phyloP scores from a whole-genome alignment of 2,329 filamentous ascomycete species.

The Stemphylium vesicarium region DNA sequence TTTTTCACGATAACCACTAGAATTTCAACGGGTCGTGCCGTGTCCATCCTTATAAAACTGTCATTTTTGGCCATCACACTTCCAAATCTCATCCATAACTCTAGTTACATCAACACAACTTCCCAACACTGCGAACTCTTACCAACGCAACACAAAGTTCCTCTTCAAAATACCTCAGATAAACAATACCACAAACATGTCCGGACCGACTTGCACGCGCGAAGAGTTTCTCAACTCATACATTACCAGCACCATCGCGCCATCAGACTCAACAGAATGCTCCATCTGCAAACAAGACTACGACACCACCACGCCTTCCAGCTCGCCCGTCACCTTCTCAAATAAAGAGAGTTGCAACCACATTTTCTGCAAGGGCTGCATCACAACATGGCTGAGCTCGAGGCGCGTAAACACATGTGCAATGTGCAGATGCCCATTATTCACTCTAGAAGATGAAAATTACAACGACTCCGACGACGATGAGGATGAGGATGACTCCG shows the following conservation, averaged over 20 bases:
- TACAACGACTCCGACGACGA: not conserved
- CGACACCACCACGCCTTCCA: not conserved
- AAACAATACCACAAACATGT: not conserved
- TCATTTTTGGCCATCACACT: not conserved
- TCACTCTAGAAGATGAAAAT: not conserved
- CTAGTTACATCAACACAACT: not conserved
- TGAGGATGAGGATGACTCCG: not conserved
- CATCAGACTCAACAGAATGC: not conserved
- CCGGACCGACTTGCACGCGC: not conserved
- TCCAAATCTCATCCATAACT: not conserved
- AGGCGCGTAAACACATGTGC: not conserved
- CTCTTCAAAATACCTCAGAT: not conserved
- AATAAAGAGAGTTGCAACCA: constrained; percentile 3
- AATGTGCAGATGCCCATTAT: not conserved
- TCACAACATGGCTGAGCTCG: not conserved
- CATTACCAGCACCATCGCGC: not conserved
- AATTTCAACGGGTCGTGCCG: too few species aligned
- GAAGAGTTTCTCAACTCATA: not conserved
- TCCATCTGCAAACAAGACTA: constrained; percentile 5
- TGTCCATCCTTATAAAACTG: not conserved
- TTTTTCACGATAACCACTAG: too few species aligned
- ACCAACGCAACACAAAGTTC: not conserved
- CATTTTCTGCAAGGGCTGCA: constrained; percentile 2
- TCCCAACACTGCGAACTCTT: not conserved
- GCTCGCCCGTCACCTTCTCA: not conserved